phyloP scores from a whole-genome alignment of 169 alveolate genomes.

The Eimeria sp. region DNA sequence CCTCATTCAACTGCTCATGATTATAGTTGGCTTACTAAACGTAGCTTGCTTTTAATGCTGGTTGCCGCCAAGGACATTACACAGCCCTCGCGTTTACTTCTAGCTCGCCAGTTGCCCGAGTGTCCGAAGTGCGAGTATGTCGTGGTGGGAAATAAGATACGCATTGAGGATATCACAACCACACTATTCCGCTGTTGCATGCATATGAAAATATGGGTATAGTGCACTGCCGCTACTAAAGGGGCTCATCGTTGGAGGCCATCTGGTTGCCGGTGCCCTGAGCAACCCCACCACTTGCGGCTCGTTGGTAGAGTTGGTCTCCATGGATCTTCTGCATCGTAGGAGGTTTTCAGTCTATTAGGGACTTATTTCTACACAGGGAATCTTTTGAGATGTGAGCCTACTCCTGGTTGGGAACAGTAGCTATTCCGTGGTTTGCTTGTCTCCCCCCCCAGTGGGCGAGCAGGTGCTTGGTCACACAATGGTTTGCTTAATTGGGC shows the following conservation, averaged over 20 bases:
- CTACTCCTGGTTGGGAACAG: not conserved
- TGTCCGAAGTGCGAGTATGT: not conserved
- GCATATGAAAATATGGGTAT: not conserved
- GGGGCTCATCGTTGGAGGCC: constrained; percentile 24
- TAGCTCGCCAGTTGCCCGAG: constrained; percentile 5
- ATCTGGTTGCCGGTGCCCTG: not conserved
- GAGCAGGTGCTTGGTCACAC: not conserved
- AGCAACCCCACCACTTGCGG: constrained; percentile 34
- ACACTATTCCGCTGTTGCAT: not conserved
- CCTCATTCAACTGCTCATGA: not conserved
- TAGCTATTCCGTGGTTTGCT: not conserved
- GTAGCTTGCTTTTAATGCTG: not conserved
- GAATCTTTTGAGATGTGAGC: not conserved
- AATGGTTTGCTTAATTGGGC: constrained; percentile 1
- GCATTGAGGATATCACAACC: not conserved
- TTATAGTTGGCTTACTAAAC: not conserved
- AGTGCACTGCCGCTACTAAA: not conserved
- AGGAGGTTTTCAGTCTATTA: too few species aligned
- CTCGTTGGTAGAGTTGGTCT: not conserved
- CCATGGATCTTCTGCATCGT: not conserved
- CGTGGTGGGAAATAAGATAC: not conserved
- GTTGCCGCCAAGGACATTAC: not conserved
- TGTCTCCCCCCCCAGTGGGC: not conserved
- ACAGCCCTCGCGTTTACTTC: too few species aligned
- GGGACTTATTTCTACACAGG: not conserved